Evolutionary conservation across 805 yeast species (phyloP).

Genomic region (Clavispora vitiphila): DNA sequence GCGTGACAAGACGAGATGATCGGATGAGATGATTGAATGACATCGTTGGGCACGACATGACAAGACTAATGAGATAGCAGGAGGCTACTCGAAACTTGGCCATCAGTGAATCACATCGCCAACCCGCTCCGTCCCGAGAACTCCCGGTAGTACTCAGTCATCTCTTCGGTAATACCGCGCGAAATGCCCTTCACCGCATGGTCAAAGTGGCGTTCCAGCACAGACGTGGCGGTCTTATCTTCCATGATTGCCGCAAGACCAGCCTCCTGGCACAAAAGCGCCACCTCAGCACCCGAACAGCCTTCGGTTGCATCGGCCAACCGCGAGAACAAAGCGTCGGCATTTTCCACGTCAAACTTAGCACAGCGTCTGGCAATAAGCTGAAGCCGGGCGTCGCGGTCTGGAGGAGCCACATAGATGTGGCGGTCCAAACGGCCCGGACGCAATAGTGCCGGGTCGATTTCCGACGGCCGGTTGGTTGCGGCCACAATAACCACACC

Average conservation of each 20-base stretch:
- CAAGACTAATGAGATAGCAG: too few relatives aligned
- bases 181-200: conserved; percentile 65
- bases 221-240: conserved; percentile 47
- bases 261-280: conserved; percentile 88
- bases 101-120: conserved; percentile 8
- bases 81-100: too few relatives aligned
- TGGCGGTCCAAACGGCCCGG: conserved; percentile 96
- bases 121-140: conserved; percentile 43
- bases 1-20: too few relatives aligned
- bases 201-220: conserved; percentile 63
- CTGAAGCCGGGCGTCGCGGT: conserved; percentile 69
- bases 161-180: conserved; percentile 77
- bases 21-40: too few relatives aligned
- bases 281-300: conserved; percentile 96
- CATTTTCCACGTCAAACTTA: conserved; percentile 50
- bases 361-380: conserved; percentile 66
- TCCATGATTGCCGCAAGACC: conserved; percentile 94
- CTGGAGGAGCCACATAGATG: conserved; percentile 91
- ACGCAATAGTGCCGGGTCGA: conserved; percentile 87
- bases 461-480: conserved; percentile 89
- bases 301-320: conserved; percentile 74
- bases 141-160: conserved; percentile 69
- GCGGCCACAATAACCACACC: conserved; percentile 96
- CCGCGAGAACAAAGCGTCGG: conserved; percentile 40
- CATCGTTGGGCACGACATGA: too few relatives aligned